Evolutionary conservation across 768 basidiomycete genomes (phyloP), one percentile per base, ranked within the genome.

Genomic region (Calocybe gangraenosa): DNA sequence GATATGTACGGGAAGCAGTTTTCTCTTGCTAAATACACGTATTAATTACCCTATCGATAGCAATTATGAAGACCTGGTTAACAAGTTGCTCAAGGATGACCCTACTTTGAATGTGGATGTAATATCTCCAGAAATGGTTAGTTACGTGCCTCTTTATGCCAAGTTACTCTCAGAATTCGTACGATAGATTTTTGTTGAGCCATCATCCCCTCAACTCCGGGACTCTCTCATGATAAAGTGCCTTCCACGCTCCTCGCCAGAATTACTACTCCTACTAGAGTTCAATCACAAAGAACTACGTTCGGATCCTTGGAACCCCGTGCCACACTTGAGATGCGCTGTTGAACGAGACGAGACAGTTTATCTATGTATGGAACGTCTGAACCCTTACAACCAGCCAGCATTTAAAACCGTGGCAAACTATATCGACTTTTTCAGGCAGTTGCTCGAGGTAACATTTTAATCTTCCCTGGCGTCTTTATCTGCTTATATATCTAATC

Each of bases 291-390:
- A 63, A 15, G 69, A 71, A 31, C 54, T 64, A 5, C 70, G 78
- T 10, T 53, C 60, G 37, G 78, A 79, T 52, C 76, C 77, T 0
- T 78, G 78, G 78, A 79, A 79, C 50, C 69, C 76, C 4, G 60
- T 67, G 7, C 77, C 75, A 3, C 74, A 72, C 35, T 60, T 79
- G 7, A 54, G 74, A 11, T 62, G 66, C 46, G 67, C 67, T 1
- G 67, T 76, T 0, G 67, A 74, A 46, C 66, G 70, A 21, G 68
- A 59, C n/a, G 65, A 68, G 11, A 53, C 60, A 19, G 64, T 69
- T 2, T 73, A 69, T 40, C 53, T 77, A 5, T 73, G 70, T 52
- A 59, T 78, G 55, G 70, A 73, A 44, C 65, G 67, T 15, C 67
- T 77, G 20, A 63, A 61, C 18, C 64, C 69, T 51, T 76, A 65